phyloP scores from a whole-genome alignment of 1,139 yeast species.

The Wickerhamomyces sp. region DNA sequence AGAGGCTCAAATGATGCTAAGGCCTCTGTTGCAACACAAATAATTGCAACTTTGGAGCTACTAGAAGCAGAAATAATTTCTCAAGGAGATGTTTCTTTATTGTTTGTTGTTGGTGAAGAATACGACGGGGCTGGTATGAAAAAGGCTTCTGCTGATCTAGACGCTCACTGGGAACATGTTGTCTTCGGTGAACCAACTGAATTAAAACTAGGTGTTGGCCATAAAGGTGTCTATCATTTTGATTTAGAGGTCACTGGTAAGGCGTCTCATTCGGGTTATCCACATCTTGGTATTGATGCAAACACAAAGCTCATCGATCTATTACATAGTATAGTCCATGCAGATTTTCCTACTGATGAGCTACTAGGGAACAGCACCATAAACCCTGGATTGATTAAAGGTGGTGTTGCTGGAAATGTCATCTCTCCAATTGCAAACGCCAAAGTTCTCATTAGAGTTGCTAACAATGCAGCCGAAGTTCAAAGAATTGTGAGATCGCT shows the following conservation, averaged over 20 bases:
- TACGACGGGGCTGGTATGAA: constrained; percentile 60
- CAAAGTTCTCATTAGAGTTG: constrained; percentile 47
- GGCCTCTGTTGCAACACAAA: constrained; percentile 61
- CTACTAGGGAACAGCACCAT: constrained; percentile 58
- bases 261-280: constrained; percentile 69
- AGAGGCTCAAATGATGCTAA: constrained; percentile 70
- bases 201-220: constrained; percentile 63
- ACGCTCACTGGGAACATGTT: constrained; percentile 53
- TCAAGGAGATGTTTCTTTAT: constrained; percentile 53
- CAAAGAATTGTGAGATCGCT: constrained; percentile 32
- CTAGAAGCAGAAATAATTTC: constrained; percentile 31
- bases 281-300: constrained; percentile 63
- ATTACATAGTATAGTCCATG: constrained; percentile 34
- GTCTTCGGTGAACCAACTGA: constrained; percentile 78
- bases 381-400: constrained; percentile 55
- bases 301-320: constrained; percentile 51
- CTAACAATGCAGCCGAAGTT: constrained; percentile 41
- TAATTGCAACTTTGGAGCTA: constrained; percentile 47
- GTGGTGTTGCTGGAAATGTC: constrained; percentile 62
- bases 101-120: constrained; percentile 71
- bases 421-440: constrained; percentile 58
- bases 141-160: constrained; percentile 35
- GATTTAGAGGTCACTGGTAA: constrained; percentile 46
- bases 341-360: constrained; percentile 44
- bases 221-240: constrained; percentile 51